phyloP scores from a whole-genome alignment of 495 filamentous ascomycete species.

The Lasiosphaeria hispida region DNA sequence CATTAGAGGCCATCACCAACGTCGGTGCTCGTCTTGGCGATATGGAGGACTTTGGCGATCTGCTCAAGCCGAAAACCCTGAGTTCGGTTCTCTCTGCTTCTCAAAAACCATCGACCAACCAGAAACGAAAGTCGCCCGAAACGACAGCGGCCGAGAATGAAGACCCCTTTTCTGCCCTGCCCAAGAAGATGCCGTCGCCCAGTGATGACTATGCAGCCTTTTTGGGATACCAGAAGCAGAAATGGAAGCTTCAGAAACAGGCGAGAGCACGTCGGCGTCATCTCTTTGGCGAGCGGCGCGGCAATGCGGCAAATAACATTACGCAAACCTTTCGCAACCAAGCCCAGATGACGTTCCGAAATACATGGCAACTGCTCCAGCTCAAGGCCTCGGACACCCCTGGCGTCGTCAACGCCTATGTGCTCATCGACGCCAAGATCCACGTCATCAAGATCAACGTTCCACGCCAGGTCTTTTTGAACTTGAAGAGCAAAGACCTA shows the following conservation, averaged over 20 bases:
- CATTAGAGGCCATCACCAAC: conserved; percentile 72
- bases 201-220: conserved; percentile 86
- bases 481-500: conserved; percentile 79
- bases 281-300: conserved; percentile 81
- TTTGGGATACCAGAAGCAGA: conserved; percentile 93
- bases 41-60: conserved; percentile 79
- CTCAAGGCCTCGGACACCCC: conserved; percentile 74
- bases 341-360: conserved; percentile 81
- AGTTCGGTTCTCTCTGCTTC: conserved; percentile 52
- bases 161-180: conserved; percentile 82
- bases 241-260: conserved; percentile 98
- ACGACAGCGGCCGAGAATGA: conserved; percentile 53
- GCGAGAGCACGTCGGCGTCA: conserved; percentile 84
- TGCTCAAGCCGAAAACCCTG: conserved; percentile 69
- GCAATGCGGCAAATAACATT: conserved; percentile 68
- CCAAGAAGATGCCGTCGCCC: conserved; percentile 80
- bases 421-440: conserved; percentile 89
- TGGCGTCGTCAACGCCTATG: conserved; percentile 83
- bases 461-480: conserved; percentile 83
- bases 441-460: conserved; percentile 87
- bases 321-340: conserved; percentile 87
- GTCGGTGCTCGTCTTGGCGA: conserved; percentile 56
- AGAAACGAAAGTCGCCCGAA: conserved; percentile 82
- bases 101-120: conserved; percentile 42
- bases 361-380: conserved; percentile 93